Base-by-base conservation (phyloP, 2,329 filamentous ascomycete species). In the Lachnellula occidentalis region DNA sequence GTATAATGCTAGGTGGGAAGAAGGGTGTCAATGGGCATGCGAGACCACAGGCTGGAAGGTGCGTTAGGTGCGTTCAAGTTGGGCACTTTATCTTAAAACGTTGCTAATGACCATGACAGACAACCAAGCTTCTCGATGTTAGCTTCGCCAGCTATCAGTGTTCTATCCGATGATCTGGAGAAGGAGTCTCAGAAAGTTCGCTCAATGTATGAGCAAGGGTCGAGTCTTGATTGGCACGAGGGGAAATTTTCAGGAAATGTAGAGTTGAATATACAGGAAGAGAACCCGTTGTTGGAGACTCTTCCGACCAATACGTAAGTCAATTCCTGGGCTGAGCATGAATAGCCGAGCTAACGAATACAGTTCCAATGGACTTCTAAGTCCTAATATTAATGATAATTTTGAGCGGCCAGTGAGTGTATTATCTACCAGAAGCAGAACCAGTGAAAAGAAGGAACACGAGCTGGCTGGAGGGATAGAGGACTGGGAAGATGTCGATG, bases 401-500 rank as follows among this genome's bases (percentile, higher is more conserved):
- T 51, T 50, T 34, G 43, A 50, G 24, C 61, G 65, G 53, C 56
- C 64, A 37, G 56, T 54, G 4, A 69, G 63, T 46, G 57, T 55
- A 5, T 27, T 59, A 19, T 66, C 66, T 19, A 50, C 46, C 36
- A 64, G 50, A 66, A 31, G 27, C 27, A 31, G 27, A 31, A 31
- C 11, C 27, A 71, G 56, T 66, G 67, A 62, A 17, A 56, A 58
- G 45, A 56, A 54, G 41, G 60, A 63, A 48, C 73, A 75, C 56
- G 78, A 82, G 63, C 70, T 78, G 41, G 80, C 79, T 14, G 80
- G 81, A 46, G 80, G 81, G 15, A 72, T 85, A 19, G 84, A 87
- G 66, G 83, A 87, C 64, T 87, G 82, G 83, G 79, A 86, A 63
- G 80, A 86, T 60, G 72, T 87, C 2, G 73, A 82, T 51, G 80